A percentile compares a stretch with the other conserved stretches of the same genome.
phyloP scores from a whole-genome alignment of 371 early-diverging fungal species.

The Actinomortierella wolfii region DNA sequence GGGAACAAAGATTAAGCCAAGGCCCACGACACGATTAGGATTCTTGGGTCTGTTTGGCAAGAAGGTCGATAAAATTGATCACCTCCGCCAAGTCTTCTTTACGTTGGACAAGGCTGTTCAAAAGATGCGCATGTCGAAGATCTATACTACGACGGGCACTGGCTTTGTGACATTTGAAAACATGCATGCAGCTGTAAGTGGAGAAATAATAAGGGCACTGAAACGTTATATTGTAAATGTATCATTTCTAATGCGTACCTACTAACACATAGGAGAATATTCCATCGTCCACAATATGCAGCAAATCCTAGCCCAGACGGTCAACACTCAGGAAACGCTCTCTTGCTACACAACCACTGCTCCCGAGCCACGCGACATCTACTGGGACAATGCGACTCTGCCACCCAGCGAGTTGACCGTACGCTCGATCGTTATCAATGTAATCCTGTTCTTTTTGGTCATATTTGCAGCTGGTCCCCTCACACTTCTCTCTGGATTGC shows the following conservation, averaged over 20 bases:
- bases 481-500: conserved; percentile 71
- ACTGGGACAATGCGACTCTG: conserved; percentile 83
- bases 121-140: conserved; percentile 27
- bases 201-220: no score
- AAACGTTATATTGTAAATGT: conserved; percentile 1
- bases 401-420: conserved; percentile 53
- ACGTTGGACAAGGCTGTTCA: conserved; percentile 52
- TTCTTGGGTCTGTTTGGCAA: conserved; percentile 46
- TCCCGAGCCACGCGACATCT: conserved; percentile 91
- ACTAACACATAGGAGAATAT: no score
- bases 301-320: conserved; percentile 66
- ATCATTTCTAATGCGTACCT: conserved; percentile 3
- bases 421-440: conserved; percentile 55
- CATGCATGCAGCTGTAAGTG: conserved; percentile 41
- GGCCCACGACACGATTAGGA: conserved; percentile 39
- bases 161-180: conserved; percentile 71
- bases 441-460: conserved; percentile 51
- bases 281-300: no score
- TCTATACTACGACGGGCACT: conserved; percentile 49
- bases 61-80: conserved; percentile 48
- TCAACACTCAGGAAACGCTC: conserved; percentile 67
- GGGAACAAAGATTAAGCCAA: conserved; percentile 9
- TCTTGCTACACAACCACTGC: conserved; percentile 75
- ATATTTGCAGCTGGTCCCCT: conserved; percentile 48
- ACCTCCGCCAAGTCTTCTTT: conserved; percentile 31